Evolutionary conservation across 2,329 filamentous ascomycete species (phyloP).

Genomic region (Podosphaera fusca): DNA sequence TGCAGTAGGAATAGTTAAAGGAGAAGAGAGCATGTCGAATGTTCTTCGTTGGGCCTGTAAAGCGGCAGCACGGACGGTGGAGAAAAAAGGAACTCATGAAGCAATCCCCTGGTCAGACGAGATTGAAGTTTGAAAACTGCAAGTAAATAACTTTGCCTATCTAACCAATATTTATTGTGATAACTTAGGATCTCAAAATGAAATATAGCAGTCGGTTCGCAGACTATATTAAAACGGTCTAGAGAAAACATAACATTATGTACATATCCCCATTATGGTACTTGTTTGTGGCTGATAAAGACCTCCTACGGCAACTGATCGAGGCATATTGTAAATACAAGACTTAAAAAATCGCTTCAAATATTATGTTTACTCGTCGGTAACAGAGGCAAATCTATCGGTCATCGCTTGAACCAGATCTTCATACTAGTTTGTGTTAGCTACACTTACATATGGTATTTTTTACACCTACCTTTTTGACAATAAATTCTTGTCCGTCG

Average conservation of each 20-base stretch:
- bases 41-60: conserved; percentile 37
- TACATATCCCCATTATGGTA: neutral
- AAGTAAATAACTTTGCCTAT: neutral
- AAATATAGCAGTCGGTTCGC: neutral
- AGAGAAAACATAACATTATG: neutral
- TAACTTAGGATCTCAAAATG: neutral
- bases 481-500: conserved; percentile 58
- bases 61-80: conserved; percentile 42
- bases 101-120: conserved; percentile 44
- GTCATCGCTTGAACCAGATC: conserved; percentile 74
- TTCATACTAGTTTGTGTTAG: conserved; percentile 46
- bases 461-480: conserved; percentile 51
- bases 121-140: conserved; percentile 11
- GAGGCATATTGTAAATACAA: neutral
- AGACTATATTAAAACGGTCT: neutral
- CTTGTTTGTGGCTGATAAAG: neutral
- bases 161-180: neutral
- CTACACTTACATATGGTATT: neutral
- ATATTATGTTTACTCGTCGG: conserved; percentile 50
- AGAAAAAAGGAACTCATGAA: conserved; percentile 38
- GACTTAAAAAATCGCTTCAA: neutral
- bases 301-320: neutral
- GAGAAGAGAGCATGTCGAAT: conserved; percentile 17
- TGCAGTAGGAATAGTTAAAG: conserved; percentile 41
- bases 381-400: conserved; percentile 90